Evolutionary conservation across 305 asterid species (phyloP).

Genomic region (Galium porrigens): DNA sequence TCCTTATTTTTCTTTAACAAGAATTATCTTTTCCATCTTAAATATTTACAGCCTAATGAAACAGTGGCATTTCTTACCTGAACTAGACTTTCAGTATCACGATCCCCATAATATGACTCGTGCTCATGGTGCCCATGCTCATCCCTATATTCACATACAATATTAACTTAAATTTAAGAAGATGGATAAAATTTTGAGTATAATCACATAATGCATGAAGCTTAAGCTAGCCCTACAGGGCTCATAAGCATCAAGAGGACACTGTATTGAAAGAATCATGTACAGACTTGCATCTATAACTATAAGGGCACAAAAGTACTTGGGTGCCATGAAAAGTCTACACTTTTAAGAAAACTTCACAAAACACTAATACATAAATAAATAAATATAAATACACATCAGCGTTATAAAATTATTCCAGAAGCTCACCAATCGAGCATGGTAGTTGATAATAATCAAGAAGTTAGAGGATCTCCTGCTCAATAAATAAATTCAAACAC

Average conservation of each 20-base stretch:
- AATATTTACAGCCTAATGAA: not conserved
- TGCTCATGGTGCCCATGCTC: conserved; percentile 86
- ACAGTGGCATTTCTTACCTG: conserved; percentile 36
- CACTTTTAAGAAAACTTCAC: not conserved
- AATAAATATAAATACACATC: not conserved
- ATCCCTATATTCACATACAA: conserved; percentile 34
- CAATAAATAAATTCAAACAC: not conserved
- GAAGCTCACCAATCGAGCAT: not conserved
- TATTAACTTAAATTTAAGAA: not conserved
- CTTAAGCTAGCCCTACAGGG: not conserved
- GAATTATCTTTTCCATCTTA: conserved; percentile 12
- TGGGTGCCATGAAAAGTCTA: not conserved
- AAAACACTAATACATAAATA: not conserved
- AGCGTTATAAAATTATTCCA: not conserved
- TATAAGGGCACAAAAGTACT: not conserved
- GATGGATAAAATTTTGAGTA: not conserved
- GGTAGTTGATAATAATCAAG: conserved; percentile 2
- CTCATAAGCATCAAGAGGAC: not conserved
- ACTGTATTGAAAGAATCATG: not conserved
- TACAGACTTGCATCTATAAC: not conserved
- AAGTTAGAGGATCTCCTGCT: not conserved
- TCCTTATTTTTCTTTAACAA: conserved; percentile 1
- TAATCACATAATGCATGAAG: not conserved
- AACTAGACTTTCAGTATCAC: conserved; percentile 74
- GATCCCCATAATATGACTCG: conserved; percentile 93